phyloP scores from a whole-genome alignment of 768 basidiomycete genomes.

The Heimioporus sp. region DNA sequence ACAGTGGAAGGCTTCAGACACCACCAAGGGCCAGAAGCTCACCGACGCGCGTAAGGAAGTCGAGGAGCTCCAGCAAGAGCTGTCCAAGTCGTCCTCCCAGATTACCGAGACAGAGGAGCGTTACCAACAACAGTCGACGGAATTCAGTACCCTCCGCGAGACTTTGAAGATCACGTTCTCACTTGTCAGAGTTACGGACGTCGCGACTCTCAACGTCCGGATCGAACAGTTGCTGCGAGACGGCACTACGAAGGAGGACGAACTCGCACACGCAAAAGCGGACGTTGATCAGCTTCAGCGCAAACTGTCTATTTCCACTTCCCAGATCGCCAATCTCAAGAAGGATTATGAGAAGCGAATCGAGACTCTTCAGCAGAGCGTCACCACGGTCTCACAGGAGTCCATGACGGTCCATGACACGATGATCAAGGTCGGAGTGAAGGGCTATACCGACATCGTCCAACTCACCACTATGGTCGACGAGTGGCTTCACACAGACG shows the following conservation, averaged over 20 bases:
- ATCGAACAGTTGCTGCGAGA: background rate
- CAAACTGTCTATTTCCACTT: background rate
- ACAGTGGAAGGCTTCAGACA: background rate
- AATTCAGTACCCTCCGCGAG: background rate
- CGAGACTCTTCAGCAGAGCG: background rate
- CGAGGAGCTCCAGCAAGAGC: background rate
- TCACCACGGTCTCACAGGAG: background rate
- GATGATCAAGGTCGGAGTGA: background rate
- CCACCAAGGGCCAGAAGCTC: background rate
- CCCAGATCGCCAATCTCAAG: background rate
- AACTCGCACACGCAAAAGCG: background rate
- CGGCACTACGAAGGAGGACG: background rate
- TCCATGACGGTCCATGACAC: background rate
- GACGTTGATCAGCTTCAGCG: background rate
- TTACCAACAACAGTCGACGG: background rate
- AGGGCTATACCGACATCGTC: slow-evolving; percentile 3
- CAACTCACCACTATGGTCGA: slow-evolving; percentile 7
- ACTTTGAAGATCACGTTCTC: background rate
- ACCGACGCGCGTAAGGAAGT: background rate
- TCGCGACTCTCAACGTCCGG: background rate
- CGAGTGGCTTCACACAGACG: slow-evolving; percentile 8
- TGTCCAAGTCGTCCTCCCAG: background rate
- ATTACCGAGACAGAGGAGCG: background rate
- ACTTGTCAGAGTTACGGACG: background rate
- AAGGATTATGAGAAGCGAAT: background rate